A percentile compares a stretch with the other conserved stretches of the same genome.
These are phyloP conservation scores for Amauroascus verrucosus DNA, from an alignment of 2,329 filamentous ascomycete species.

Conservation along the genomic window DNA sequence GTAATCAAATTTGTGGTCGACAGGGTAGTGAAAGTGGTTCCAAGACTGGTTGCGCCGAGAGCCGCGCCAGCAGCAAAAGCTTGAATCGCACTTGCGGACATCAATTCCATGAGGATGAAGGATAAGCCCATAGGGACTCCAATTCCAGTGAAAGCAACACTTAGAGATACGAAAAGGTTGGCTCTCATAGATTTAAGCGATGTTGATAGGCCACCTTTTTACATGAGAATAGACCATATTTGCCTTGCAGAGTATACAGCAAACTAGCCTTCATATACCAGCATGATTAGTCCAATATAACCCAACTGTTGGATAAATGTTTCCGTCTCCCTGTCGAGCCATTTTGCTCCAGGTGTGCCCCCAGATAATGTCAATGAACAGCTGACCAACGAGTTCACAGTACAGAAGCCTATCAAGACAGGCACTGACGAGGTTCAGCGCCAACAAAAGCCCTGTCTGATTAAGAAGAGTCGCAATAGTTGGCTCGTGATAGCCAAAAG, in stretches of 20 bases:
- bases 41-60: conserved; percentile 62
- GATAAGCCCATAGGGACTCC: conserved; percentile 54
- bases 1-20: conserved; percentile 49
- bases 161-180: conserved; percentile 50
- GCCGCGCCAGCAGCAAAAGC: conserved; percentile 64
- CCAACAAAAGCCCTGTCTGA: conserved; percentile 51
- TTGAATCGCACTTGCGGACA: conserved; percentile 43
- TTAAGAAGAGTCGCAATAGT: conserved; percentile 50
- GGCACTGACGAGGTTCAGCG: conserved; percentile 50
- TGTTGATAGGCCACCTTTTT: conserved; percentile 46
- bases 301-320: conserved; percentile 53
- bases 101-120: conserved; percentile 47
- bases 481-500: conserved; percentile 61
- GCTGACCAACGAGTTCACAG: conserved; percentile 56
- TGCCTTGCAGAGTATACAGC: too few relatives aligned
- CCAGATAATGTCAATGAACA: conserved; percentile 60
- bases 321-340: conserved; percentile 46
- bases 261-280: conserved; percentile 63
- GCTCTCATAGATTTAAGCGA: conserved; percentile 46
- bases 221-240: too few relatives aligned
- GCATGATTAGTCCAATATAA: conserved; percentile 60
- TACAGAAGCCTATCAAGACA: conserved; percentile 39
- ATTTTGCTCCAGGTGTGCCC: conserved; percentile 55
- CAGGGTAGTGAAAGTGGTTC: conserved; percentile 57
- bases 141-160: conserved; percentile 58